A percentile compares a stretch with the other conserved stretches of the same genome.
These are phyloP conservation scores for Epichloe sp. DNA, from an alignment of 2,329 filamentous ascomycete species.

Conservation along the genomic window DNA sequence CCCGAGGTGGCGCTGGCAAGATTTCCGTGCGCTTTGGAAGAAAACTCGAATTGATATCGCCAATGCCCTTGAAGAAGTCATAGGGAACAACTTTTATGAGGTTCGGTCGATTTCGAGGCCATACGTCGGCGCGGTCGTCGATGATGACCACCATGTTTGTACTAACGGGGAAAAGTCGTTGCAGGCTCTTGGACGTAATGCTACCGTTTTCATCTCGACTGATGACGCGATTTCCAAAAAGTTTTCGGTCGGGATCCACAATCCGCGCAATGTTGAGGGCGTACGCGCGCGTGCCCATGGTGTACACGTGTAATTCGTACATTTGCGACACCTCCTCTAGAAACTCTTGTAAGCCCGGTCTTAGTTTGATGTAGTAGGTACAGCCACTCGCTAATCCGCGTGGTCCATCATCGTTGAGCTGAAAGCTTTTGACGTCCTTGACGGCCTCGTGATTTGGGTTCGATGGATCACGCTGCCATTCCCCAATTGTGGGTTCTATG, in stretches of 20 bases:
- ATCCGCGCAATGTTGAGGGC: slow-evolving; percentile 84
- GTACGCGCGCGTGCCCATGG: slow-evolving; percentile 97
- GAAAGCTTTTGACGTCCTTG: slow-evolving; percentile 77
- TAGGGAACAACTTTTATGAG: slow-evolving; percentile 91
- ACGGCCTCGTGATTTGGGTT: slow-evolving; percentile 89
- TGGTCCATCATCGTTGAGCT: slow-evolving; percentile 74
- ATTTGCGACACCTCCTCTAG: slow-evolving; percentile 62
- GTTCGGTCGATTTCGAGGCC: slow-evolving; percentile 80
- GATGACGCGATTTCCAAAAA: slow-evolving; percentile 90
- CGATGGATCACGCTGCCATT: slow-evolving; percentile 80
- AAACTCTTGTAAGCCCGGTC: slow-evolving; percentile 73
- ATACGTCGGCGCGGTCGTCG: slow-evolving; percentile 91
- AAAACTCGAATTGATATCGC: slow-evolving; percentile 97
- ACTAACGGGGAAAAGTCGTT: slow-evolving; percentile 86
- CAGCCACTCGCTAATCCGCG: slow-evolving; percentile 56
- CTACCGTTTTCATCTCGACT: slow-evolving; percentile 95
- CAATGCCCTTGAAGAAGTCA: slow-evolving; percentile 96
- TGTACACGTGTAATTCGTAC: slow-evolving; percentile 96
- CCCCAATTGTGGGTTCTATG: slow-evolving; percentile 88
- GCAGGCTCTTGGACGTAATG: slow-evolving; percentile 78
- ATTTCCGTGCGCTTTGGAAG: slow-evolving; percentile 62
- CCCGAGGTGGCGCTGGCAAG: slow-evolving; percentile 19
- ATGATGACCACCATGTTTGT: slow-evolving; percentile 99
- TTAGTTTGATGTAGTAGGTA: slow-evolving; percentile 97
- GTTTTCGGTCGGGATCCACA: slow-evolving; percentile 75